phyloP scores from a whole-genome alignment of 371 early-diverging fungal genomes.

The Rhizopus arrhizus region DNA sequence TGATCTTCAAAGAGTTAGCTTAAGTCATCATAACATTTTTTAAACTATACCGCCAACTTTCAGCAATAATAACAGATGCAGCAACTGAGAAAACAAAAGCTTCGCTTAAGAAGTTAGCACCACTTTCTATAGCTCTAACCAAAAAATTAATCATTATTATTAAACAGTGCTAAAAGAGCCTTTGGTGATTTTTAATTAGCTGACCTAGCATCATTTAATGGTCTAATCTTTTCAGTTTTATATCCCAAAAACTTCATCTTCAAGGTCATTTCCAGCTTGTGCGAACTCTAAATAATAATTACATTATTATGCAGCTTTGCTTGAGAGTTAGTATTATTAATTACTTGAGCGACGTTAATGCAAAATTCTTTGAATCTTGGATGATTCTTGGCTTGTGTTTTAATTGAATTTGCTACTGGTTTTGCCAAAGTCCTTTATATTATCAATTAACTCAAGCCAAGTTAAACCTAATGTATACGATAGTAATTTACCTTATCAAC shows the following conservation, averaged over 20 bases:
- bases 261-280: constrained; percentile 76
- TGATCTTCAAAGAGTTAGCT: constrained; percentile 47
- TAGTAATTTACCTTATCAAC: constrained; percentile 47
- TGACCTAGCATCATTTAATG: constrained; percentile 78
- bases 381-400: constrained; percentile 72
- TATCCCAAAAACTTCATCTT: constrained; percentile 85
- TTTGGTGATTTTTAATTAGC: neutral
- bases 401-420: constrained; percentile 80
- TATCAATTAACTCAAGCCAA: neutral
- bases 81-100: constrained; percentile 86
- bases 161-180: neutral
- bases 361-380: constrained; percentile 75
- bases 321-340: neutral
- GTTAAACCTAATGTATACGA: neutral
- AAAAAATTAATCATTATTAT: neutral
- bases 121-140: constrained; percentile 80
- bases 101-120: constrained; percentile 87
- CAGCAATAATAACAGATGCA: constrained; percentile 72
- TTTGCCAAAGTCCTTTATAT: constrained; percentile 73
- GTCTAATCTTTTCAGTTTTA: constrained; percentile 77
- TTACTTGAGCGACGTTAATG: constrained; percentile 80
- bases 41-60: constrained; percentile 58
- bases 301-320: neutral
- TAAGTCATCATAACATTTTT: neutral
- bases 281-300: constrained; percentile 46